Evolutionary conservation across 2,329 filamentous ascomycete species (phyloP), one percentile per base, ranked within the genome.

Genomic region (Pseudocercospora cruenta): DNA sequence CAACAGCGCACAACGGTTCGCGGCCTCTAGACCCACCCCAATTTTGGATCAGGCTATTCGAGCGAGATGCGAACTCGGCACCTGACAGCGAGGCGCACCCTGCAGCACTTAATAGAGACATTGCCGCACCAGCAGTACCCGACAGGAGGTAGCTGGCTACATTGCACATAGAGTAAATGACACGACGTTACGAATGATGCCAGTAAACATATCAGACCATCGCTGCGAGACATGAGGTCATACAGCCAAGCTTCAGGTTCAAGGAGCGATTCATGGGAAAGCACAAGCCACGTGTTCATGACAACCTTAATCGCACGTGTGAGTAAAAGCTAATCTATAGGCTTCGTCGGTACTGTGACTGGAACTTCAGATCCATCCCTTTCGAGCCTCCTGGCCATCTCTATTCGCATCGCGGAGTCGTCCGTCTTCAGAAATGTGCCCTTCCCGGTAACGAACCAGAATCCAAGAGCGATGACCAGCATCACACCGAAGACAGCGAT

Each of bases 41-140:
- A 66, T 97, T 92, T 90, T 99, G 94, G 94, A 87, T 91, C 65
- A 86, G 93, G 49, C 76, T 98, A 19, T 97, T 97, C 75, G 93
- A 90, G 68, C 74, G 81, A 10, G 74, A 77, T 53, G 73, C 72
- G 61, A 16, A 70, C 19, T 67, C 70, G 7, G 62, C 68, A 8
- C 45, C 72, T 14, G 72, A 70, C 22, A 71, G 68, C 22, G 74
- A 76, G 55, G 67, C 75, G 8, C 74, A 76, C 64, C 72, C 73
- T 3, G 74, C 74, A 21, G 73, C 73, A 3, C 53, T 76, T 21
- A 72, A 73, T 53, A 69, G 73, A 55, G 74, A 75, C 36, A 69
- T 75, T 58, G 72, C 70, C 26, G 73, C 70, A 28, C 73, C 73
- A 36, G 72, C 68, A 4, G 71, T 76, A 31, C 68, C 73, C 21